Conservation (phyloP, 2,329 filamentous ascomycete genomes). For the Coniochaeta ligniaria region DNA sequence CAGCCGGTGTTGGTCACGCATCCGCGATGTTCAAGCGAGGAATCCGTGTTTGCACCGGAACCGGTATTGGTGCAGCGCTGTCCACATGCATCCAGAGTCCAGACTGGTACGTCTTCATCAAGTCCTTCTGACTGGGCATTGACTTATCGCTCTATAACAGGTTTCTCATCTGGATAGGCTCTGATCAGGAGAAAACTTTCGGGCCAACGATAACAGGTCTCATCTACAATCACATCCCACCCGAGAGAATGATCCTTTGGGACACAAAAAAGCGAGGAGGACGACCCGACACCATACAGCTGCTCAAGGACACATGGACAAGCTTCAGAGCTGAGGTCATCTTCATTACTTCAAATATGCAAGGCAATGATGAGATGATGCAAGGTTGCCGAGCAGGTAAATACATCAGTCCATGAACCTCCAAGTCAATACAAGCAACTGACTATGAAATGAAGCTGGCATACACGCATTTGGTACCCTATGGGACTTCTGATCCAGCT, state of each 20-base stretch:
- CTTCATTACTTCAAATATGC: slow-evolving; percentile 33
- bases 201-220: slow-evolving; percentile 29
- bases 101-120: slow-evolving; percentile 20
- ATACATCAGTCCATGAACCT: no score
- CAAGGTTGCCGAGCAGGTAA: slow-evolving; percentile 28
- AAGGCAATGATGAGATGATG: slow-evolving; percentile 35
- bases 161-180: slow-evolving; percentile 36
- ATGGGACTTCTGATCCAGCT: slow-evolving; percentile 26
- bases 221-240: slow-evolving; percentile 29
- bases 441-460: slow-evolving; percentile 17
- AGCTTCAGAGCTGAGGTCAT: slow-evolving; percentile 33
- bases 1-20: slow-evolving; percentile 32
- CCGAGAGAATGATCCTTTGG: slow-evolving; percentile 33
- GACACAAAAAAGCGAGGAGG: slow-evolving; percentile 33
- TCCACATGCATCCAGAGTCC: slow-evolving; percentile 32
- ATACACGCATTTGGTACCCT: slow-evolving; percentile 29
- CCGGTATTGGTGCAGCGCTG: slow-evolving; percentile 31
- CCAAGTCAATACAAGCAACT: neutral
- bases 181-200: slow-evolving; percentile 32
- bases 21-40: slow-evolving; percentile 34
- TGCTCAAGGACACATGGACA: slow-evolving; percentile 29
- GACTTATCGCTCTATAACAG: slow-evolving; percentile 9
- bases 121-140: neutral
- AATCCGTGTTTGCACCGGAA: slow-evolving; percentile 32
- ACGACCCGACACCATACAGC: slow-evolving; percentile 26